Conservation (phyloP, 108 stramenopile species). For the Nitzschia inconspicua region DNA sequence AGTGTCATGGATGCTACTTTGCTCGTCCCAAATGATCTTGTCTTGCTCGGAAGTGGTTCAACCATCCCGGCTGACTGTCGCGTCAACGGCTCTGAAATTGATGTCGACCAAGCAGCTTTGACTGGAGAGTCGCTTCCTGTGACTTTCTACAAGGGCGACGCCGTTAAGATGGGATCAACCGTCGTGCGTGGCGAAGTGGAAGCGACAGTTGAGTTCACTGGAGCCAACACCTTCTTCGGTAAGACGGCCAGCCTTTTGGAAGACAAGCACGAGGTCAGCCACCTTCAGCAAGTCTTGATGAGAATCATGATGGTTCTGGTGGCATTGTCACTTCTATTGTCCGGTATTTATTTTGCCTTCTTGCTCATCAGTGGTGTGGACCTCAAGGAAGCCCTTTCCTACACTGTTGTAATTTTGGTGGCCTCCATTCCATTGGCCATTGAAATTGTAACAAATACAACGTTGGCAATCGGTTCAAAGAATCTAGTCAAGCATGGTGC, state of each 20-base stretch:
- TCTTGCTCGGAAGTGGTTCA: slow-evolving; percentile 41
- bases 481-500: slow-evolving; percentile 58
- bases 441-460: slow-evolving; percentile 74
- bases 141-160: slow-evolving; percentile 59
- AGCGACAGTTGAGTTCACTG: slow-evolving; percentile 62
- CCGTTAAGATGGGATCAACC: slow-evolving; percentile 65
- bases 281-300: slow-evolving; percentile 65
- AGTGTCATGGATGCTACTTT: slow-evolving; percentile 31
- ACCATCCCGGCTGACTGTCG: slow-evolving; percentile 71
- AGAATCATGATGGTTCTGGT: slow-evolving; percentile 60
- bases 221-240: slow-evolving; percentile 74
- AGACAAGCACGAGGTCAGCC: slow-evolving; percentile 36
- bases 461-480: slow-evolving; percentile 75
- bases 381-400: slow-evolving; percentile 35
- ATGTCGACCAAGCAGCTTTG: slow-evolving; percentile 76
- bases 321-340: slow-evolving; percentile 45
- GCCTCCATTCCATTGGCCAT: slow-evolving; percentile 83
- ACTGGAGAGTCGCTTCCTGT: slow-evolving; percentile 87
- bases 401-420: slow-evolving; percentile 70
- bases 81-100: slow-evolving; percentile 43
- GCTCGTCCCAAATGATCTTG: slow-evolving; percentile 81
- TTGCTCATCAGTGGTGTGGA: slow-evolving; percentile 32
- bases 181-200: slow-evolving; percentile 70
- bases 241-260: slow-evolving; percentile 61
- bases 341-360: slow-evolving; percentile 46